phyloP scores from a whole-genome alignment of 306 rosid species.

The Hippophae gyantsensis region DNA sequence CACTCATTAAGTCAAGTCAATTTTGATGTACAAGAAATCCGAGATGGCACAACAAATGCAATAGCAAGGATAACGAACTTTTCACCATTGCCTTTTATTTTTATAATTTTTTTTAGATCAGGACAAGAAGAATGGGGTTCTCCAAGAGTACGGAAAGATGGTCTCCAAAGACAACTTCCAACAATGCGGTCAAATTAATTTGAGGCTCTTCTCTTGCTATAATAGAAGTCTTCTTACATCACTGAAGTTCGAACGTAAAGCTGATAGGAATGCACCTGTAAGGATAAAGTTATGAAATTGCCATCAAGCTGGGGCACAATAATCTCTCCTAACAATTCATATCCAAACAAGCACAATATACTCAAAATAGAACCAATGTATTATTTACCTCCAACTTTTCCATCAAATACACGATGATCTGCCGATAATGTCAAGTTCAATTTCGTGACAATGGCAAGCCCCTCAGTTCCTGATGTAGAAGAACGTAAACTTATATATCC shows the following conservation, averaged over 20 bases:
- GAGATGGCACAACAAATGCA: conserved; percentile 20
- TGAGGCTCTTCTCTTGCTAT: conserved; percentile 25
- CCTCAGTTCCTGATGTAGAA: conserved; percentile 57
- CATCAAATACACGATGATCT: conserved; percentile 89
- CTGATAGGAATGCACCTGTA: conserved; percentile 82
- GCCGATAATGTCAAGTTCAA: conserved; percentile 84
- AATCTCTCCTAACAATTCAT: not conserved
- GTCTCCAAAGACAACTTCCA: conserved; percentile 15
- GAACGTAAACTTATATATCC: conserved; percentile 21
- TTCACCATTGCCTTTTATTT: too few relatives aligned
- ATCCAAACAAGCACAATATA: not conserved
- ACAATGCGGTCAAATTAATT: conserved; percentile 19
- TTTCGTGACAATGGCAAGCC: conserved; percentile 56
- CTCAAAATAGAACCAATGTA: conserved; percentile 1
- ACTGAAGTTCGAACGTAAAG: conserved; percentile 64
- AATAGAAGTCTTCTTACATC: conserved; percentile 77
- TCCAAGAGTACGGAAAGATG: not conserved
- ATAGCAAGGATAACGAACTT: not conserved
- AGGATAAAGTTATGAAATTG: conserved; percentile 4
- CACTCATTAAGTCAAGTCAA: not conserved
- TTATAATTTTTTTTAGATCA: too few relatives aligned
- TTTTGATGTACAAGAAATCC: conserved; percentile 9
- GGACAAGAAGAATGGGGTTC: too few relatives aligned
- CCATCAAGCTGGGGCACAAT: conserved; percentile 3
- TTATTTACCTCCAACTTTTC: conserved; percentile 81